Conservation (phyloP, 768 basidiomycete genomes). For the Macrolepiota fuliginosa region DNA sequence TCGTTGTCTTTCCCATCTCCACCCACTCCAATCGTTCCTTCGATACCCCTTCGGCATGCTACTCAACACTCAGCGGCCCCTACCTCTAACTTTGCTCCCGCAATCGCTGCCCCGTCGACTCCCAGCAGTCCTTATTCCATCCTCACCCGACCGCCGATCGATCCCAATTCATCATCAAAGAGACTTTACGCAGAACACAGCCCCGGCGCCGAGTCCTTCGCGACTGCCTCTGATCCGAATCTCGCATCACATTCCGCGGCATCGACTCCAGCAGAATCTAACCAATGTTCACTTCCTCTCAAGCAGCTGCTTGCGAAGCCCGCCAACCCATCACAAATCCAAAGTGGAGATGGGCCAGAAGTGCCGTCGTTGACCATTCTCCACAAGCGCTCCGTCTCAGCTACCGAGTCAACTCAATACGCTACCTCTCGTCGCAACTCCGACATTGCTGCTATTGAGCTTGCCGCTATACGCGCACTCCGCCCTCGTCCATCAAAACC, state of each 20-base stretch:
- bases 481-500: not conserved
- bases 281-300: not conserved
- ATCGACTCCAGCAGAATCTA: not conserved
- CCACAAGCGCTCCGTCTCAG: not conserved
- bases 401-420: not conserved
- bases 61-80: constrained; percentile 1
- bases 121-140: not conserved
- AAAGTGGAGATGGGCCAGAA: not conserved
- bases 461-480: not conserved
- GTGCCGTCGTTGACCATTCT: not conserved
- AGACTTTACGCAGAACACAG: not conserved
- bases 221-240: constrained; percentile 11
- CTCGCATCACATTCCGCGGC: not conserved
- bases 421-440: not conserved
- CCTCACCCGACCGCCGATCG: not conserved
- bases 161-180: not conserved
- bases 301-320: constrained; percentile 9
- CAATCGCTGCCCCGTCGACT: not conserved
- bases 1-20: constrained; percentile 10
- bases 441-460: not conserved
- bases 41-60: constrained; percentile 11
- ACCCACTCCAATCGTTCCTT: constrained; percentile 9
- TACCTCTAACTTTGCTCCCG: not conserved
- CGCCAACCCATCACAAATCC: not conserved
- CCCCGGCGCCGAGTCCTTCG: not conserved